Evolutionary conservation across 176 grass and related monocot species (phyloP), one percentile per base, ranked within the genome.

Genomic region (Areca catechu): DNA sequence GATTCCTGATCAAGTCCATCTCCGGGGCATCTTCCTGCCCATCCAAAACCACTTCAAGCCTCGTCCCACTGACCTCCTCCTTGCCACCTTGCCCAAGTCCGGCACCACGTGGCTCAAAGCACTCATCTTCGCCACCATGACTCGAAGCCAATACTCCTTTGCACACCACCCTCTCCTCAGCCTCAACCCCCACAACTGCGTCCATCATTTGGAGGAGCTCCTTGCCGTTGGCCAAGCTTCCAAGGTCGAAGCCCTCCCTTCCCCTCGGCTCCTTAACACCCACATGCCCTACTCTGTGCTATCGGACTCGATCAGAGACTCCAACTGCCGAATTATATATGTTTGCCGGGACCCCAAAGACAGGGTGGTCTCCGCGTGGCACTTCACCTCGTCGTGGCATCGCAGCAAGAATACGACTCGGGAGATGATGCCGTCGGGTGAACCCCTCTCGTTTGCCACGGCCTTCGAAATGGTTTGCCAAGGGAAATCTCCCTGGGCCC

Each of bases 81-180:
- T 85, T 18, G 66, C 77, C 49, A 85, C 77, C 66, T 53, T 65
- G 4, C 63, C 48, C 49, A 89, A 85, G 56, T 71, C 74, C 30
- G 81, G 81, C 64, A 75, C 77, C 17, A 89, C 77, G 24, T 89
- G 81, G 86, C 67, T 85, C 48, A 89, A 89, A 58, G 77, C 81
- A 0, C 70, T 89, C 59, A 28, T 53, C 14, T 85, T 79, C 77
- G 16, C 22, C 62, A 49, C 79, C 66, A 24, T 56, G 54, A 59
- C 68, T 29, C 77, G 77, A 48, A 1, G 17, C 24, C 16, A 1
- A 4, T 65, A 85, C 56, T 4, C 27, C 47, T 14, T 15, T 9
- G n/a, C 20, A 55, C n/a, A 25, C 49, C 86, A 89, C 78, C 70
- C 74, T 12, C 68, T 89, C 34, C 77, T 75, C 18, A 2, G 19